Evolutionary conservation across 2,329 filamentous ascomycete genomes (phyloP), one percentile per base, ranked within the genome.

Genomic region (Domatiomyces catenatus): DNA sequence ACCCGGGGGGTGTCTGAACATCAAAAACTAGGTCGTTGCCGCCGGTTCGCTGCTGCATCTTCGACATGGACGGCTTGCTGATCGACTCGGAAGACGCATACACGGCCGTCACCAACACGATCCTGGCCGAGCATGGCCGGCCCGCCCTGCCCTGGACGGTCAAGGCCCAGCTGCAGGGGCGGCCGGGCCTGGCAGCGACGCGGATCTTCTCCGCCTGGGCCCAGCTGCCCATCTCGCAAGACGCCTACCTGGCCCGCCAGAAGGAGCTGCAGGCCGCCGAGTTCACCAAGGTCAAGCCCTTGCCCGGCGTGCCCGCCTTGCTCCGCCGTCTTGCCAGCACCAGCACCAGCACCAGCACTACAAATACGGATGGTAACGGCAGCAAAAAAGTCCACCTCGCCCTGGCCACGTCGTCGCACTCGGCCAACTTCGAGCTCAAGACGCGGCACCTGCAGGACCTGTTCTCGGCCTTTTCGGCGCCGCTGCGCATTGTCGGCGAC

Each of bases 61-160:
- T 98, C 67, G 92, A 98, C 73, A 95, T 96, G 89, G 92, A 98
- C 68, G 92, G 92, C 54, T 82, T 98, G 36, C 79, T 98, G 18
- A 84, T 98, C 64, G 82, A 96, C 68, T 88, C 86, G 32, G 92
- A 96, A 72, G 92, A 96, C 63, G 72, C 80, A 52, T 96, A 96
- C 73, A 92, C 87, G 0, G 65, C 77, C 22, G 84, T 85, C 67
- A 84, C 88, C 54, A 95, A 98, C 69, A 73, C 79, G 20, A 77
- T 96, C 39, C 81, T 98, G 42, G 73, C 75, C 51, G 80, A 84
- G 63, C 86, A 92, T 67, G 77, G 75, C 61, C 80, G 79, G 47
- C 83, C 86, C 1, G 65, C 71, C 12, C 73, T 96, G n/a, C 90
- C 92, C 0, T 96, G 92, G 92, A 80, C 79, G 54, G 80, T 98